Conservation (phyloP, 192 early-diverging fungal genomes). For the Diversispora epigaea region DNA sequence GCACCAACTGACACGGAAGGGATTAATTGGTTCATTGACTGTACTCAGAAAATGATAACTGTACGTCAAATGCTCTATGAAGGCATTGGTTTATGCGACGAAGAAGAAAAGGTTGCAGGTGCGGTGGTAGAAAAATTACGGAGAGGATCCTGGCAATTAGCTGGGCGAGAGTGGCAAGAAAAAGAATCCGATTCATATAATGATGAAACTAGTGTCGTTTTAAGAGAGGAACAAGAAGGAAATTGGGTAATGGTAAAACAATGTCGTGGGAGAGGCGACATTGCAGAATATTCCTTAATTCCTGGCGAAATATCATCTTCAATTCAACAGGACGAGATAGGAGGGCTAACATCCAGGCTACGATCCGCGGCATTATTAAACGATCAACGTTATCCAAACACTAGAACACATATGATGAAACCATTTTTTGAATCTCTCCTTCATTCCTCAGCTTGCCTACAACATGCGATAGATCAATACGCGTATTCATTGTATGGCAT, state of each 20-base stretch:
- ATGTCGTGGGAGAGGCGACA: conserved; percentile 28
- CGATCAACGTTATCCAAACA: background rate
- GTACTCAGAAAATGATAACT: conserved; percentile 8
- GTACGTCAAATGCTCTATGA: conserved; percentile 25
- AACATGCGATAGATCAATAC: conserved; percentile 56
- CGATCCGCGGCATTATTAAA: background rate
- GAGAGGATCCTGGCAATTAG: conserved; percentile 6
- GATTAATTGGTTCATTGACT: conserved; percentile 1
- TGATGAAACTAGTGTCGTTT: conserved; percentile 24
- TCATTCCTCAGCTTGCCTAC: conserved; percentile 40
- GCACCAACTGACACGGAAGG: conserved; percentile 12
- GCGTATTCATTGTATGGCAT: conserved; percentile 53
- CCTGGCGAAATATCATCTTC: background rate
- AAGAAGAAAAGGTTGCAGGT: conserved; percentile 38
- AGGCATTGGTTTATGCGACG: conserved; percentile 17
- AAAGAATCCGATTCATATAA: conserved; percentile 6
- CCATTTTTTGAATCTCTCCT: conserved; percentile 33
- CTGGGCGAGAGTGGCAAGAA: conserved; percentile 12
- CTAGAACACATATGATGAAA: conserved; percentile 20
- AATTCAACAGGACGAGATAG: background rate
- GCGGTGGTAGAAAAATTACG: conserved; percentile 35
- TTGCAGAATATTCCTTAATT: conserved; percentile 27
- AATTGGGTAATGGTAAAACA: conserved; percentile 34
- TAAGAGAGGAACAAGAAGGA: conserved; percentile 30
- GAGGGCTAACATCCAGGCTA: background rate